Conservation (phyloP, 345 rosid genomes). For the Cochlearia excelsa region DNA sequence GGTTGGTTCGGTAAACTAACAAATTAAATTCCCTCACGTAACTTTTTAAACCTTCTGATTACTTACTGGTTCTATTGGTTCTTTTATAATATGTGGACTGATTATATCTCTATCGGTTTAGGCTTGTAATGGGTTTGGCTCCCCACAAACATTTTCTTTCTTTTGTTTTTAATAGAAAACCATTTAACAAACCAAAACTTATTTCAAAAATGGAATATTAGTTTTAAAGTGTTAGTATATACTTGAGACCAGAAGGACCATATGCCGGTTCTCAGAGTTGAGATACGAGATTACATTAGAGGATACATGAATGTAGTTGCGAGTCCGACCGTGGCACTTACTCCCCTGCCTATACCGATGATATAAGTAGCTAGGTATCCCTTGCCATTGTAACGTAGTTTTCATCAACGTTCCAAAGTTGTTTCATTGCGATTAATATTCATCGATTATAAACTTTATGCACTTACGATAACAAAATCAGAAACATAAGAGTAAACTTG, state of each 20-base stretch:
- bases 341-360: slow-evolving; percentile 75
- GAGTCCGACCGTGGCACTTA: slow-evolving; percentile 74
- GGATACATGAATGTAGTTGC: slow-evolving; percentile 76
- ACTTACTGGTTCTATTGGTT: no score
- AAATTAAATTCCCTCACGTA: no score
- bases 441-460: background rate
- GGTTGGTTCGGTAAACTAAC: no score
- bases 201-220: background rate
- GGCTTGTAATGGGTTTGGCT: no score
- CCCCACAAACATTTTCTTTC: no score
- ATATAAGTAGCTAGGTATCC: slow-evolving; percentile 64
- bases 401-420: slow-evolving; percentile 95
- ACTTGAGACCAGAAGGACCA: slow-evolving; percentile 97
- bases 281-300: slow-evolving; percentile 51
- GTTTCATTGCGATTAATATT: slow-evolving; percentile 1
- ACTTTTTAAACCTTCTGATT: no score
- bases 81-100: no score
- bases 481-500: no score
- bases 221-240: slow-evolving; percentile 3
- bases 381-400: slow-evolving; percentile 79
- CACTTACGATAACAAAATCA: background rate
- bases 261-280: slow-evolving; percentile 70
- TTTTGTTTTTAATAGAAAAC: no score
- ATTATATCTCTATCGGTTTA: no score
- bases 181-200: no score